Evolutionary conservation across 1,139 yeast species (phyloP), one percentile per base, ranked within the genome.

Genomic region (Scheffersomyces segobiensis): DNA sequence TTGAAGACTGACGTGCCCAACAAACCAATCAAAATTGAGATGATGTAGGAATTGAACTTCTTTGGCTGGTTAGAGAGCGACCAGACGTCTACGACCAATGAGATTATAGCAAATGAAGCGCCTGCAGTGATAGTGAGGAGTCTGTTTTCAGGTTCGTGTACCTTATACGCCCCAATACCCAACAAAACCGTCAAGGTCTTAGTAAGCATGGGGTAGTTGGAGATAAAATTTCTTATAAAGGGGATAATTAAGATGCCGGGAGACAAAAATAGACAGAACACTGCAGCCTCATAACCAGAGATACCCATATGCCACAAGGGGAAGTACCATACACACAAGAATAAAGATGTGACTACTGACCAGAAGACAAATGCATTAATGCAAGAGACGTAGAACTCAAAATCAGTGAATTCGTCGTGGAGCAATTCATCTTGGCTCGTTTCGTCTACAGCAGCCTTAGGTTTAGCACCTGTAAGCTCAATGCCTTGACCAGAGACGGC

Each of bases 261-360:
- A 1, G 88, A 83, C 46, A 86, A 61, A 52, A 89, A 79, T 26
- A 87, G 76, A 3, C 87, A 70, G 14, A 73, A 61, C 54, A 92
- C 79, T 1, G 87, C 83, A 0, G 90, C 89, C 73, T 95, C 99
- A 71, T 90, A 93, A 3, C 99, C 99, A 2, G 97, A 89, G 58
- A 95, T 88, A 8, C 98, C 98, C 98, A 95, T 93, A 70, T 89
- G 86, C 99, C 99, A 95, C 61, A 95, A 80, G 19, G 99, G 99
- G 80, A 95, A 95, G 76, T 91, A 92, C 99, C 99, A 95, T 55
- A 95, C 88, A 68, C 96, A 86, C 59, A 96, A 82, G 56, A 93
- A 89, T 61, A 95, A 78, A 0, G 97, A 85, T 1, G 98, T 89
- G 54, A 86, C 66, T 20, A 88, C 87, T 0, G 98, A 82, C 97